A percentile compares a stretch with the other conserved stretches of the same genome.
These are phyloP conservation scores for Barbarea vulgaris DNA, from an alignment of 345 rosid species.

Conservation along the genomic window DNA sequence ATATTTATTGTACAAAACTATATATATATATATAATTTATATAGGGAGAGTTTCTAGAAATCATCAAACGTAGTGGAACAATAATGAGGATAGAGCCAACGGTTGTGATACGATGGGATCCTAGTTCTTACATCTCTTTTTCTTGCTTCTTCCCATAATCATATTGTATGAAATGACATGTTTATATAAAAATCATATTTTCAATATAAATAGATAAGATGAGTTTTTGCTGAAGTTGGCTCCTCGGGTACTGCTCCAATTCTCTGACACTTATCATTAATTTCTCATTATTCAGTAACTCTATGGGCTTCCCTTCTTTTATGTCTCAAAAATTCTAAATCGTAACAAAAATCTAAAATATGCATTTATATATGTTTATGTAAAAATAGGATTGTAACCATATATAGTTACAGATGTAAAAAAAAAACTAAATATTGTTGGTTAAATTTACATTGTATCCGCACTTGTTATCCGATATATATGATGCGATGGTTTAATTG, in stretches of 20 bases:
- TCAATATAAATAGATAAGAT: constrained; percentile 1
- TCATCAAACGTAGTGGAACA: constrained; percentile 15
- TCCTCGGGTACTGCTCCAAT: constrained; percentile 32
- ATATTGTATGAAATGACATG: neutral
- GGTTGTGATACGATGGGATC: constrained; percentile 16
- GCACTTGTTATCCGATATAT: neutral
- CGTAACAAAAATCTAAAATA: neutral
- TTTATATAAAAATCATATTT: neutral
- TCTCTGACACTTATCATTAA: constrained; percentile 37
- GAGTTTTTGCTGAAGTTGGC: neutral
- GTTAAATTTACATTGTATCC: neutral
- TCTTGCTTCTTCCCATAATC: neutral
- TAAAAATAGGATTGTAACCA: neutral
- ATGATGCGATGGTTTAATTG: neutral
- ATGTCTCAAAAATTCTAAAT: constrained; percentile 21
- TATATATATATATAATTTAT: neutral
- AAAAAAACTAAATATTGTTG: neutral
- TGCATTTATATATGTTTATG: neutral
- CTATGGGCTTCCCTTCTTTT: constrained; percentile 39
- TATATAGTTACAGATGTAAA: neutral
- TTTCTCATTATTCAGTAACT: constrained; percentile 23
- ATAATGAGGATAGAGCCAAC: constrained; percentile 6
- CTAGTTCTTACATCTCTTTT: constrained; percentile 1
- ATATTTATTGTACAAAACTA: neutral
- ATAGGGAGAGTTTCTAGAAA: constrained; percentile 9